Conservation (phyloP, 2,329 filamentous ascomycete species). For the Pezicula rhizophila region DNA sequence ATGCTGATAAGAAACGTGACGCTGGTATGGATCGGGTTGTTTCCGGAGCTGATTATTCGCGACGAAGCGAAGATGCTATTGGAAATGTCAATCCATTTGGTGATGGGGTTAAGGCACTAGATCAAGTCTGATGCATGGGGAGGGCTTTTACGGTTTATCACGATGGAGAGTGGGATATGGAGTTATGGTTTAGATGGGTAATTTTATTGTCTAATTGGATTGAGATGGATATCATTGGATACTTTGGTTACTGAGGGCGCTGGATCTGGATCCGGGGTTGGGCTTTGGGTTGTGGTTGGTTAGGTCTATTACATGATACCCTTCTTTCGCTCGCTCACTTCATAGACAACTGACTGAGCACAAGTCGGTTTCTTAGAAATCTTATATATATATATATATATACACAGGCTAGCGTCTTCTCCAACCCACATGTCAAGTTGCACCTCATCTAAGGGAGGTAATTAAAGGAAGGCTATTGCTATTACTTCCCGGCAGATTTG, state of each 20-base stretch:
- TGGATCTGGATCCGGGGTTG: neutral
- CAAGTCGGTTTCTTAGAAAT: too few species aligned
- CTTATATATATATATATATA: too few species aligned
- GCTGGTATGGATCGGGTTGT: constrained; percentile 9
- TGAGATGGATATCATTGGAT: neutral
- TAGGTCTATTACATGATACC: constrained; percentile 14
- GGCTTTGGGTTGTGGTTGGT: constrained; percentile 2
- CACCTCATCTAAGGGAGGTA: too few species aligned
- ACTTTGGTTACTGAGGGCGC: neutral
- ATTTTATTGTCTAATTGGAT: neutral
- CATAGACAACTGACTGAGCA: too few species aligned
- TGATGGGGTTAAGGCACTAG: constrained; percentile 22
- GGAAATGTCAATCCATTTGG: constrained; percentile 20
- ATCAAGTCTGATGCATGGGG: constrained; percentile 16
- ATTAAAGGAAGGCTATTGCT: too few species aligned
- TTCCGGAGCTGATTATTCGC: constrained; percentile 16
- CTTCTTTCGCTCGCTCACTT: constrained; percentile 18
- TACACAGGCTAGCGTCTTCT: too few species aligned
- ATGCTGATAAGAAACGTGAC: constrained; percentile 13
- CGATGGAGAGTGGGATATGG: neutral
- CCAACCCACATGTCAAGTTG: too few species aligned
- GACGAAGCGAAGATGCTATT: constrained; percentile 21
- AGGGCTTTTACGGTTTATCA: neutral
- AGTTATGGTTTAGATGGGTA: neutral
- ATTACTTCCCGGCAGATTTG: too few species aligned